These are phyloP conservation scores for Ceratobasidium sp. DNA, from an alignment of 1,284 basidiomycete genomes.

Conservation along the genomic window DNA sequence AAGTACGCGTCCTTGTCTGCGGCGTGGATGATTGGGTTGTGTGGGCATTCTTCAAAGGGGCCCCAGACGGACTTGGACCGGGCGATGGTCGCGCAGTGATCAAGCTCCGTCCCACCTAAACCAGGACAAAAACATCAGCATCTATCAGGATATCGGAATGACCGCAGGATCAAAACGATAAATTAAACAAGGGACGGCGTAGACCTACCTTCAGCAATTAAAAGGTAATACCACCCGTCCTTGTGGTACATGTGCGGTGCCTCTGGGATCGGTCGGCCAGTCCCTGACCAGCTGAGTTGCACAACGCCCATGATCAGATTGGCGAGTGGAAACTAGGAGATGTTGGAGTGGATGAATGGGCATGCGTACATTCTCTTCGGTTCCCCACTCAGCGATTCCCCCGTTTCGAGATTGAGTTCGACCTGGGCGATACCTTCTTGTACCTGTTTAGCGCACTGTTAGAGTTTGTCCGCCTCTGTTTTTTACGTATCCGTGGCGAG, in stretches of 20 bases:
- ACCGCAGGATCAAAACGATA: not conserved
- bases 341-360: not conserved
- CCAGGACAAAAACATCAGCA: too few species aligned
- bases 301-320: too few species aligned
- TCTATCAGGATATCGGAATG: too few species aligned
- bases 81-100: slow-evolving; percentile 44
- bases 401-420: slow-evolving; percentile 40
- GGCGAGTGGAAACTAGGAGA: not conserved
- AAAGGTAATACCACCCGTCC: slow-evolving; percentile 42
- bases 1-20: slow-evolving; percentile 40
- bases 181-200: not conserved
- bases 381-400: slow-evolving; percentile 32
- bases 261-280: slow-evolving; percentile 42
- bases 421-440: slow-evolving; percentile 38
- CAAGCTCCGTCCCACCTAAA: slow-evolving; percentile 42
- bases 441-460: slow-evolving; percentile 10
- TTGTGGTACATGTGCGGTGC: slow-evolving; percentile 44
- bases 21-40: slow-evolving; percentile 42
- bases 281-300: slow-evolving; percentile 37
- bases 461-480: not conserved
- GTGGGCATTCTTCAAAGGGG: slow-evolving; percentile 41
- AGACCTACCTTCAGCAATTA: slow-evolving; percentile 40
- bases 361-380: slow-evolving; percentile 15
- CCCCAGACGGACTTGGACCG: slow-evolving; percentile 41
- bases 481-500: not conserved